These are phyloP conservation scores for Trichophyton mentagrophytes DNA, from an alignment of 2,329 filamentous ascomycete genomes.

Conservation along the genomic window DNA sequence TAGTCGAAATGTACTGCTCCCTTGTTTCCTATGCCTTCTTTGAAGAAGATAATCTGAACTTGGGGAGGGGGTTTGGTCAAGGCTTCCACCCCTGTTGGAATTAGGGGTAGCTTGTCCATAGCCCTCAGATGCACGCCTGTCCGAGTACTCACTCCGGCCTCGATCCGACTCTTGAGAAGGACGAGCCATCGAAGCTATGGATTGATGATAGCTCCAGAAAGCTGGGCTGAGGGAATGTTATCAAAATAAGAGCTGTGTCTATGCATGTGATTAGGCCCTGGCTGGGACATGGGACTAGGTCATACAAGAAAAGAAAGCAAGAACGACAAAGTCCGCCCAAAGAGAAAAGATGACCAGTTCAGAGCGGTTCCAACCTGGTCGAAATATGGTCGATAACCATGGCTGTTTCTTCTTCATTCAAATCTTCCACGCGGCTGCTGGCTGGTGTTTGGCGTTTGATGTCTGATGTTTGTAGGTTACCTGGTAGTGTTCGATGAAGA, in stretches of 20 bases:
- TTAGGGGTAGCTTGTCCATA: neutral
- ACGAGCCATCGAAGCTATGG: neutral
- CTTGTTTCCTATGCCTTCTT: constrained; percentile 8
- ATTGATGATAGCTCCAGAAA: neutral
- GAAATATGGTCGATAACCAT: neutral
- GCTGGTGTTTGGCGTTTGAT: too few relatives aligned
- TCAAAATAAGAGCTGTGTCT: neutral
- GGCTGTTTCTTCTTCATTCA: neutral
- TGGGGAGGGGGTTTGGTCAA: neutral
- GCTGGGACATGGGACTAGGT: neutral
- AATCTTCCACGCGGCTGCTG: neutral
- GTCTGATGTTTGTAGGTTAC: too few relatives aligned
- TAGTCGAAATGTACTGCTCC: constrained; percentile 13
- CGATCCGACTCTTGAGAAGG: neutral
- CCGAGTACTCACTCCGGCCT: neutral
- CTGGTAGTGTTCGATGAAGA: neutral
- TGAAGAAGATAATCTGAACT: neutral
- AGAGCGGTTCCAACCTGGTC: neutral
- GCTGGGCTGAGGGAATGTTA: neutral
- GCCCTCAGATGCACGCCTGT: neutral
- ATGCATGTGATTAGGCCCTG: neutral
- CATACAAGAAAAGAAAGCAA: neutral
- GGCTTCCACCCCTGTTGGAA: neutral
- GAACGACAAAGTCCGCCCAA: neutral
- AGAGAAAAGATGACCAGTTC: neutral